phyloP scores from a whole-genome alignment of 2,329 filamentous ascomycete species.

The Aureobasidium sp. region DNA sequence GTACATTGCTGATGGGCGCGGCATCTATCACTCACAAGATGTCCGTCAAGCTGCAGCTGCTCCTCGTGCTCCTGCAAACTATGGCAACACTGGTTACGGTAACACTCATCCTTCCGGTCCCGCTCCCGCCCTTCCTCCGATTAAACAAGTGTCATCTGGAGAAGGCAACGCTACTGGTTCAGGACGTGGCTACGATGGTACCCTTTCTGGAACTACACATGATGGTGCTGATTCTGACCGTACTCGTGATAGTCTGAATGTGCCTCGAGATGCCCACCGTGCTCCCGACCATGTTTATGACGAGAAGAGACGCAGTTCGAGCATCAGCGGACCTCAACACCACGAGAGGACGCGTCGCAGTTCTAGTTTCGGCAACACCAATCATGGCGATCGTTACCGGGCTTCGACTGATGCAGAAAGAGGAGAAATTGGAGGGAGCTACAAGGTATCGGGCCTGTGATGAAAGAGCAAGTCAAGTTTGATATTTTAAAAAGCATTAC shows the following conservation, averaged over 20 bases:
- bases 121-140: not conserved
- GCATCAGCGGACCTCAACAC: not conserved
- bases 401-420: slow-evolving; percentile 7
- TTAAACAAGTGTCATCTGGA: not conserved
- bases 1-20: slow-evolving; percentile 16
- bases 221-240: slow-evolving; percentile 14
- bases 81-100: slow-evolving; percentile 8
- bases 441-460: slow-evolving; percentile 16
- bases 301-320: slow-evolving; percentile 12
- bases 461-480: not conserved
- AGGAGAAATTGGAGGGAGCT: slow-evolving; percentile 12
- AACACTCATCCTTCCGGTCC: slow-evolving; percentile 4
- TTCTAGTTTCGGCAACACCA: not conserved
- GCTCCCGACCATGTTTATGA: slow-evolving; percentile 12
- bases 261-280: slow-evolving; percentile 11
- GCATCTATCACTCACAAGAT: slow-evolving; percentile 18
- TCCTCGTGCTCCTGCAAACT: slow-evolving; percentile 16
- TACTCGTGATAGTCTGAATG: slow-evolving; percentile 13
- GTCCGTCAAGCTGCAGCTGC: slow-evolving; percentile 19
- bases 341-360: not conserved
- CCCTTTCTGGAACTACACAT: slow-evolving; percentile 11
- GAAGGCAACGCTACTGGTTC: not conserved
- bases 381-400: slow-evolving; percentile 9
- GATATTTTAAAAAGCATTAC: not conserved
- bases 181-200: slow-evolving; percentile 1